Percentiles rank a stretch among this genome's conserved stretches.
These are phyloP conservation scores for Myrmaecium sp. DNA, from an alignment of 2,329 filamentous ascomycete genomes.

Conservation along the genomic window DNA sequence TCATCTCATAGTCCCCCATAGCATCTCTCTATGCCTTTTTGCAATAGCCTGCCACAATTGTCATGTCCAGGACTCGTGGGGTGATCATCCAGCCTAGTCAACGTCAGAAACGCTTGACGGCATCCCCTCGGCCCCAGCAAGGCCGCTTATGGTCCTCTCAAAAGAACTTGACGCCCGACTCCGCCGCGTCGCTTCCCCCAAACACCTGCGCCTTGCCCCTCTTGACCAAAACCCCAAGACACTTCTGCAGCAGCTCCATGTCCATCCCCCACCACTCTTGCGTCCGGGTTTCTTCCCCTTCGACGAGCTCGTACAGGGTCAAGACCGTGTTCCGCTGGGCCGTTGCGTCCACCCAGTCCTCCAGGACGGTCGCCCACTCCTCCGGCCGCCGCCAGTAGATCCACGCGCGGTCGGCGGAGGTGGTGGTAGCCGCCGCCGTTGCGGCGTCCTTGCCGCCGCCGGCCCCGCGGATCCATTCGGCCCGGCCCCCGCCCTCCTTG, in stretches of 20 bases:
- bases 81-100: too few relatives aligned
- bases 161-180: slow-evolving; percentile 98
- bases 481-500: slow-evolving; percentile 34
- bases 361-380: slow-evolving; percentile 73
- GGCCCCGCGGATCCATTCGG: slow-evolving; percentile 44
- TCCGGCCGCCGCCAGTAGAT: slow-evolving; percentile 76
- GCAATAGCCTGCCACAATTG: too few relatives aligned
- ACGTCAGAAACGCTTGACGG: too few relatives aligned
- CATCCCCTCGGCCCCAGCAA: too few relatives aligned
- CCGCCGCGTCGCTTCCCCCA: slow-evolving; percentile 67
- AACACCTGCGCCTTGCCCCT: slow-evolving; percentile 87
- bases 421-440: slow-evolving; percentile 9
- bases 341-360: slow-evolving; percentile 68
- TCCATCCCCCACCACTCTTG: slow-evolving; percentile 66
- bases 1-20: too few relatives aligned
- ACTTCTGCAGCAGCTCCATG: slow-evolving; percentile 59
- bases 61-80: too few relatives aligned
- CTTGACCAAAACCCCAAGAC: slow-evolving; percentile 69
- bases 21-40: too few relatives aligned
- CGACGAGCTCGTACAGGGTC: slow-evolving; percentile 78
- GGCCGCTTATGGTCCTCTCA: too few relatives aligned
- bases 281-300: slow-evolving; percentile 61
- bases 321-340: slow-evolving; percentile 78
- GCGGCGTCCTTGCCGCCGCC: slow-evolving; percentile 3
- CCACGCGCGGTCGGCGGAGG: slow-evolving; percentile 35